A percentile compares a stretch with the other conserved stretches of the same genome.
phyloP scores from a whole-genome alignment of 768 basidiomycete genomes.

The Leucocoprinus leucothites region DNA sequence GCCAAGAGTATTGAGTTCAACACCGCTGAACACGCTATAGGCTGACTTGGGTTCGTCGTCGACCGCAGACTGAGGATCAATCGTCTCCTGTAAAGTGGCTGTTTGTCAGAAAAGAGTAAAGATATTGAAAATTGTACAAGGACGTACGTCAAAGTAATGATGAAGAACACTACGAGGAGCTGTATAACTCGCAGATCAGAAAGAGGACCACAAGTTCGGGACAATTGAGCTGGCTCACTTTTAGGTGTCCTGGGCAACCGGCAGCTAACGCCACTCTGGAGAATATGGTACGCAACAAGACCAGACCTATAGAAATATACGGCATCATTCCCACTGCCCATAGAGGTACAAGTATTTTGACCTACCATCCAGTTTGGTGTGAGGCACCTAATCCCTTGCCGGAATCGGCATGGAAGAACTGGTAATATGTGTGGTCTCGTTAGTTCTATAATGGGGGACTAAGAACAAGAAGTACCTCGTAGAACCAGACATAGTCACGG shows the following conservation, averaged over 20 bases:
- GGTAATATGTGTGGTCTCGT: slow-evolving; percentile 1
- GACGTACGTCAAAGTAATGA: slow-evolving; percentile 91
- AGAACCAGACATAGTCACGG: slow-evolving; percentile 95
- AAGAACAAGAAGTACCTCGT: slow-evolving; percentile 57
- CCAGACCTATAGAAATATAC: slow-evolving; percentile 52
- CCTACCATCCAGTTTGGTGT: slow-evolving; percentile 89
- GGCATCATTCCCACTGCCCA: neutral
- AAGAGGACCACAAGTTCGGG: neutral
- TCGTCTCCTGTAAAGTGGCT: slow-evolving; percentile 53
- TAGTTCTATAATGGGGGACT: neutral
- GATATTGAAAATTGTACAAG: slow-evolving; percentile 1
- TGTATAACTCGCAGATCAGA: slow-evolving; percentile 24
- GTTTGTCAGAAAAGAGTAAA: neutral
- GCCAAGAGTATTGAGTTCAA: slow-evolving; percentile 55
- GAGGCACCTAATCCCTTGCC: slow-evolving; percentile 95
- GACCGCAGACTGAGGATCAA: slow-evolving; percentile 68
- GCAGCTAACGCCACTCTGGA: slow-evolving; percentile 87
- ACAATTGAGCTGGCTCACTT: slow-evolving; percentile 49
- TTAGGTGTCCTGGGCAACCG: slow-evolving; percentile 92
- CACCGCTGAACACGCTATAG: slow-evolving; percentile 55
- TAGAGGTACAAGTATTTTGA: neutral
- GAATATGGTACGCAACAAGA: slow-evolving; percentile 85
- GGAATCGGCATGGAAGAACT: slow-evolving; percentile 95
- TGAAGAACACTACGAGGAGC: slow-evolving; percentile 84
- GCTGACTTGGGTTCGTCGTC: slow-evolving; percentile 69